Percentiles rank a stretch among this genome's conserved stretches.
Conservation (phyloP, 345 rosid species). For the Crucihimalaya himalaica region DNA sequence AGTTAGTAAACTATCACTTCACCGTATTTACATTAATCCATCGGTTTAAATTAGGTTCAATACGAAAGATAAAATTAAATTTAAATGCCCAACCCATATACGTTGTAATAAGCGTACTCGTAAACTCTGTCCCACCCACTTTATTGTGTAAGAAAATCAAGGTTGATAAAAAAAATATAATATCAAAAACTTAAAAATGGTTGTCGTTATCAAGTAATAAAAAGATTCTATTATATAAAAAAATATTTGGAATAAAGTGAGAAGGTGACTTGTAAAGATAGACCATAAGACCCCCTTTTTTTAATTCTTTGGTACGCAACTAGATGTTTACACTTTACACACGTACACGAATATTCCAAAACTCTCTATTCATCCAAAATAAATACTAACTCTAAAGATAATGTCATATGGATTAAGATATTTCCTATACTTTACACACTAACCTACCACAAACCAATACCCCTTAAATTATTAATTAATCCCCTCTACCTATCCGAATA, state of each 20-base stretch:
- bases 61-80: neutral
- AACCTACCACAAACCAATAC: neutral
- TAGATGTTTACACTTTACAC: conserved; percentile 18
- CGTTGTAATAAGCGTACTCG: too few relatives aligned
- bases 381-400: neutral
- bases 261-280: conserved; percentile 31
- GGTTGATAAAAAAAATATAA: neutral
- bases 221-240: neutral
- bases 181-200: neutral
- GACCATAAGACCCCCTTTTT: neutral
- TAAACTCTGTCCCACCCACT: neutral
- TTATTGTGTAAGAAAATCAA: neutral
- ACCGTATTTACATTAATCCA: neutral
- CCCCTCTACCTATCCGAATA: neutral
- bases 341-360: conserved; percentile 25
- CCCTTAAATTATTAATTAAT: neutral
- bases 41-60: neutral
- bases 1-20: neutral
- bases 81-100: neutral
- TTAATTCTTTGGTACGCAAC: conserved; percentile 11
- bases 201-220: conserved; percentile 23
- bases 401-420: conserved; percentile 8
- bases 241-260: neutral
- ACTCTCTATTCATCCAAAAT: conserved; percentile 6
- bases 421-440: neutral